A percentile compares a stretch with the other conserved stretches of the same genome.
phyloP scores from a whole-genome alignment of 1,139 yeast genomes.

The Candida frijolesensis region DNA sequence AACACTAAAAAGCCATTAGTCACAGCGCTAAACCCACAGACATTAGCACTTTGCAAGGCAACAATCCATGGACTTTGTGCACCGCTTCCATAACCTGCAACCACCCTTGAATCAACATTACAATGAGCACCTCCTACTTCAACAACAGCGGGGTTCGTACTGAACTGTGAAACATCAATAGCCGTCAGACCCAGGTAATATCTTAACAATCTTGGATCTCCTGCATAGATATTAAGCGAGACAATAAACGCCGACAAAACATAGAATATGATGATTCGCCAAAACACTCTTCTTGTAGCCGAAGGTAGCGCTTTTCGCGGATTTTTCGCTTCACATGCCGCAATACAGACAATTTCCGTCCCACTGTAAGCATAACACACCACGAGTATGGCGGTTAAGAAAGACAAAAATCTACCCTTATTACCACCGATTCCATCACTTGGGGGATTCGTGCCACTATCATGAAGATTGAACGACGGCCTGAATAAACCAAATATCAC shows the following conservation, averaged over 20 bases:
- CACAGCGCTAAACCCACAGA: constrained; percentile 62
- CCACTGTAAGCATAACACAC: constrained; percentile 80
- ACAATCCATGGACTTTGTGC: constrained; percentile 80
- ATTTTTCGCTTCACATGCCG: constrained; percentile 84
- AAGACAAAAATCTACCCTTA: constrained; percentile 64
- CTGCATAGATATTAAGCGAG: constrained; percentile 71
- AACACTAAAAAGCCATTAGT: constrained; percentile 69
- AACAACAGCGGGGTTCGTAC: constrained; percentile 35
- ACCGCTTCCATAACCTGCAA: constrained; percentile 58
- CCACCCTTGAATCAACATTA: constrained; percentile 30
- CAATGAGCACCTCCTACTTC: constrained; percentile 46
- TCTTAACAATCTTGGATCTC: constrained; percentile 69
- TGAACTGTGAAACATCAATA: constrained; percentile 24
- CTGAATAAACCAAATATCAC: constrained; percentile 72
- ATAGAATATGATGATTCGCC: constrained; percentile 71
- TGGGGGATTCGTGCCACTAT: constrained; percentile 48
- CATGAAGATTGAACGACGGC: constrained; percentile 63
- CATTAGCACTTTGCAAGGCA: constrained; percentile 70
- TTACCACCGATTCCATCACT: constrained; percentile 60
- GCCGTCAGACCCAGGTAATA: constrained; percentile 46
- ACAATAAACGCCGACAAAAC: constrained; percentile 70
- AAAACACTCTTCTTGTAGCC: constrained; percentile 74
- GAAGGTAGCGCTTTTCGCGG: constrained; percentile 79
- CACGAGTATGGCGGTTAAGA: constrained; percentile 62
- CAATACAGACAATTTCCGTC: constrained; percentile 79